Evolutionary conservation across 1,139 yeast species (phyloP), one percentile per base, ranked within the genome.

Genomic region (Keqinozyma sinolaborantium): DNA sequence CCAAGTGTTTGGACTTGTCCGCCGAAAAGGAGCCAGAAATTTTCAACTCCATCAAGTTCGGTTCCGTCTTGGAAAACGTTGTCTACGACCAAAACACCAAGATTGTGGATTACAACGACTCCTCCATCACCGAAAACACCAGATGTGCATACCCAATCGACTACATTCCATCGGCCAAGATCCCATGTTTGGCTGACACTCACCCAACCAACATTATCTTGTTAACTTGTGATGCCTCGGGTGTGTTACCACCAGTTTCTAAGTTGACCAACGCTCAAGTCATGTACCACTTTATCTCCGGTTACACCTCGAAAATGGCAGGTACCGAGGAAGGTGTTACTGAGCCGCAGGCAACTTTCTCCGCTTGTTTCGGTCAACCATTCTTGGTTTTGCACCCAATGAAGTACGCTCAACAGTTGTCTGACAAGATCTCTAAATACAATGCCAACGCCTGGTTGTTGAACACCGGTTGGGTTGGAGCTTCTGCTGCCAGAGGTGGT

Each of bases 321-420:
- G 98, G 98, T 64, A 92, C 98, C 37, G 98, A 92, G 70, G 95
- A 87, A 63, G 98, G 98, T 67, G 87, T 92, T 48, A 90, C 97
- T 45, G 97, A 92, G 70, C 97, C 98, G 40, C 90, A 86, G 64
- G 95, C 97, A 37, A 87, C 97, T 18, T 92, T 92, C 78, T 86
- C 96, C 45, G 96, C 98, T 36, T 92, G 98, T 74, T 92, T 90
- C 64, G 98, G 98, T 56, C 97, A 92, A 73, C 98, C 98, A 45
- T 92, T 92, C 84, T 76, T 92, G 68, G 97, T 92, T 29, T 74
- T 92, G 64, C 98, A 92, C 68, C 98, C 98, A 63, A 92, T 92
- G 92, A 83, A 82, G 65, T 92, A 92, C 64, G 98, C 98, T 32
- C 86, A 86, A 64, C 95, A 92, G 82, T 77, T 92, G 56, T 84